These are phyloP conservation scores for Pseudocercospora musae DNA, from an alignment of 2,329 filamentous ascomycete genomes.

Conservation along the genomic window DNA sequence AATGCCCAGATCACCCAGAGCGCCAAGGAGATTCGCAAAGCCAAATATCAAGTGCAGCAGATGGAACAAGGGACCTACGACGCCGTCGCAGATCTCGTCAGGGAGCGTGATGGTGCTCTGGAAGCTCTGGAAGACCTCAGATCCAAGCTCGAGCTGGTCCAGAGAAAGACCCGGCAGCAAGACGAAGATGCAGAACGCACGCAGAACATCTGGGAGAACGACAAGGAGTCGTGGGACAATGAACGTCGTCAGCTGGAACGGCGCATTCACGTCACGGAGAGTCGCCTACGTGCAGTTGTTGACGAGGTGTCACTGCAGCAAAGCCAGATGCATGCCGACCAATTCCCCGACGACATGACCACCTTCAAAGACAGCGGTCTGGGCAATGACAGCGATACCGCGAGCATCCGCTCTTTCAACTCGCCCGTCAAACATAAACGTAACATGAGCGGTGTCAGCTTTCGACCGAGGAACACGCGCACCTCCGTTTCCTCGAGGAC, in stretches of 20 bases:
- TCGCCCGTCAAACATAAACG: constrained; percentile 29
- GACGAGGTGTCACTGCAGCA: constrained; percentile 79
- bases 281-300: constrained; percentile 74
- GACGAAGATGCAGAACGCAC: constrained; percentile 80
- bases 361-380: constrained; percentile 56
- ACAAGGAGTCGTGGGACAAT: constrained; percentile 80
- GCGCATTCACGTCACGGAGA: constrained; percentile 86
- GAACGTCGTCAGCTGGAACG: constrained; percentile 80
- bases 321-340: constrained; percentile 36
- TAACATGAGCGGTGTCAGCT: constrained; percentile 35
- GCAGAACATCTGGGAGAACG: constrained; percentile 76
- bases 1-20: constrained; percentile 60
- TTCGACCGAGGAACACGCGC: constrained; percentile 21
- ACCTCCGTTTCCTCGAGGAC: constrained; percentile 24
- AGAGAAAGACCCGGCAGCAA: constrained; percentile 73
- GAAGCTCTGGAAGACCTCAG: constrained; percentile 69
- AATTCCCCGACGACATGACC: constrained; percentile 56
- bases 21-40: constrained; percentile 71
- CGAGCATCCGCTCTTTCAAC: constrained; percentile 59
- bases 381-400: constrained; percentile 61
- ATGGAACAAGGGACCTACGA: constrained; percentile 86
- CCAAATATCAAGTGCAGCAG: constrained; percentile 81
- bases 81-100: constrained; percentile 75
- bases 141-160: constrained; percentile 70
- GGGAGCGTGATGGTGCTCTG: constrained; percentile 81